Percentiles rank a stretch among this genome's conserved stretches.
These are phyloP conservation scores for Ogataea angusta DNA, from an alignment of 805 yeast genomes.

Conservation along the genomic window DNA sequence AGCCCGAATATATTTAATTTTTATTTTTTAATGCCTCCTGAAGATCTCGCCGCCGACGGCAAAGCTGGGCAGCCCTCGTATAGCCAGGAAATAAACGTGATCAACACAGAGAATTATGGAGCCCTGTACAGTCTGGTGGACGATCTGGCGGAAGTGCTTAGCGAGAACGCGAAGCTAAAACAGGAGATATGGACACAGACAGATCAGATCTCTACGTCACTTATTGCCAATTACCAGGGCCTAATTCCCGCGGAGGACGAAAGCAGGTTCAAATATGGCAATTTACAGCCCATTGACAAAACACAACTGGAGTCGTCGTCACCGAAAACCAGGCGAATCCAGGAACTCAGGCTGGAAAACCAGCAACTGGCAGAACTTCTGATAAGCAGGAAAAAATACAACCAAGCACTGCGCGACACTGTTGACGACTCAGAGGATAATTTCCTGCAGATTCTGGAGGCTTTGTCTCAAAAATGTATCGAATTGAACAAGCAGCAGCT, in stretches of 20 bases:
- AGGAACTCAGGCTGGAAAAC: slow-evolving; percentile 16
- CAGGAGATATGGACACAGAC: slow-evolving; percentile 27
- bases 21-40: slow-evolving; percentile 1
- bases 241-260: neutral
- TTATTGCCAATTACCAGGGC: slow-evolving; percentile 5
- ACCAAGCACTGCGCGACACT: slow-evolving; percentile 17
- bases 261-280: slow-evolving; percentile 3
- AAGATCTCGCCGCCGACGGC: neutral
- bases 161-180: slow-evolving; percentile 23
- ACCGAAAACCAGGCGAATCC: neutral
- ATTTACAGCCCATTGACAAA: slow-evolving; percentile 8
- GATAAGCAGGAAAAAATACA: slow-evolving; percentile 17
- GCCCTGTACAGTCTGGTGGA: slow-evolving; percentile 23
- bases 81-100: slow-evolving; percentile 8
- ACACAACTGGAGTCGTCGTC: neutral
- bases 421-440: slow-evolving; percentile 19
- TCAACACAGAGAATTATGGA: slow-evolving; percentile 20
- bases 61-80: slow-evolving; percentile 1
- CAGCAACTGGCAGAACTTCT: slow-evolving; percentile 11
- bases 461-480: slow-evolving; percentile 12
- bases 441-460: slow-evolving; percentile 14
- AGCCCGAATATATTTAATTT: slow-evolving; percentile 5
- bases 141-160: slow-evolving; percentile 18
- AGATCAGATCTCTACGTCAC: slow-evolving; percentile 15
- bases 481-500: slow-evolving; percentile 14